phyloP scores from a whole-genome alignment of 495 filamentous ascomycete genomes.

The Venustampulla echinocandica region DNA sequence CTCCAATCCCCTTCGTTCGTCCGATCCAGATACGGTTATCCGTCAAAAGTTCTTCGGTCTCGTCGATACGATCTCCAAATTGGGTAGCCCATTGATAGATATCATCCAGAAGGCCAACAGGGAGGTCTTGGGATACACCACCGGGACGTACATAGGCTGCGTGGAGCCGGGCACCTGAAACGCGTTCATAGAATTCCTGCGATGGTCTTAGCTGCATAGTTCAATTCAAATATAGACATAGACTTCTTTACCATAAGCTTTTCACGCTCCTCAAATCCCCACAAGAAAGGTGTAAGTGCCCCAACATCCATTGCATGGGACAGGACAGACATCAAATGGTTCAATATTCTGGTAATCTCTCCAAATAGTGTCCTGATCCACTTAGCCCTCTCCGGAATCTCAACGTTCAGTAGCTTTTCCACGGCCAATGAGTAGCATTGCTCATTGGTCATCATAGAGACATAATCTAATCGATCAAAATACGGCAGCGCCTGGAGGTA shows the following conservation, averaged over 20 bases:
- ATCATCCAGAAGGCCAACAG: conserved; percentile 90
- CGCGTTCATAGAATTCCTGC: conserved; percentile 99
- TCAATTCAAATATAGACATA: not conserved
- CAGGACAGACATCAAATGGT: conserved; percentile 96
- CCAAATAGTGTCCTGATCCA: conserved; percentile 95
- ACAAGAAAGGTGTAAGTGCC: conserved; percentile 95
- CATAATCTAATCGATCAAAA: conserved; percentile 98
- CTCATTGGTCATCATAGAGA: conserved; percentile 99
- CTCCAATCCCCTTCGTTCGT: conserved; percentile 83
- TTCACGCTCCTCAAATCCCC: conserved; percentile 99
- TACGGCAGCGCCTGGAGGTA: conserved; percentile 98
- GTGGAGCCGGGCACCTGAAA: conserved; percentile 95
- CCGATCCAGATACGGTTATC: conserved; percentile 99
- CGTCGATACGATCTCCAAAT: conserved; percentile 98
- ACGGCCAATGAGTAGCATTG: conserved; percentile 93
- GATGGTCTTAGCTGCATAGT: conserved; percentile 21
- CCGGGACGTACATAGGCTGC: conserved; percentile 97
- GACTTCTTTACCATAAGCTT: conserved; percentile 80
- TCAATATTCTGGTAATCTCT: conserved; percentile 90
- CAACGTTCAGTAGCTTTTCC: conserved; percentile 96
- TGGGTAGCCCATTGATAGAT: conserved; percentile 99
- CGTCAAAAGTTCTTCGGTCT: conserved; percentile 96
- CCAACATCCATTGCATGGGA: conserved; percentile 99
- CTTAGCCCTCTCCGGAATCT: conserved; percentile 92
- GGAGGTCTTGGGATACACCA: conserved; percentile 92